These are phyloP conservation scores for Tetrapisispora iriomotensis DNA, from an alignment of 805 yeast genomes.

Conservation along the genomic window DNA sequence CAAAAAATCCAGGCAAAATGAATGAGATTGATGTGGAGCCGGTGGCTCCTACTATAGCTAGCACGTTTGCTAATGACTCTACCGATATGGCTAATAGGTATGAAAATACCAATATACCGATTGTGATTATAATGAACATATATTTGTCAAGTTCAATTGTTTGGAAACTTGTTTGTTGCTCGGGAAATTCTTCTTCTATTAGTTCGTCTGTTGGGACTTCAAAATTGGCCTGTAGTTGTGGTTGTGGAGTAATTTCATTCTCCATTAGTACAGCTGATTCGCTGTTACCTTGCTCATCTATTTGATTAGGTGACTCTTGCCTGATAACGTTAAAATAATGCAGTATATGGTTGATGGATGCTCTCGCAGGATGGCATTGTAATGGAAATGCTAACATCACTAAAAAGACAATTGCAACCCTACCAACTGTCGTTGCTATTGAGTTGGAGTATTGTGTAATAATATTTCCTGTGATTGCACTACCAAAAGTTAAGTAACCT, in stretches of 20 bases:
- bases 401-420: conserved; percentile 68
- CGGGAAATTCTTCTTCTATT: conserved; percentile 24
- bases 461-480: conserved; percentile 66
- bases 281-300: background rate
- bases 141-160: background rate
- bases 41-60: conserved; percentile 72
- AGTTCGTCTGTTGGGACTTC: conserved; percentile 12
- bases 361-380: conserved; percentile 85
- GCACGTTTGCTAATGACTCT: conserved; percentile 54
- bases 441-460: conserved; percentile 65
- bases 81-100: conserved; percentile 51
- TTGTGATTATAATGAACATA: conserved; percentile 34
- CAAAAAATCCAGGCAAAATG: conserved; percentile 70
- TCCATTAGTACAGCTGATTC: conserved; percentile 5
- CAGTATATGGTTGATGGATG: conserved; percentile 65
- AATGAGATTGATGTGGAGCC: conserved; percentile 75
- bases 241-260: conserved; percentile 1
- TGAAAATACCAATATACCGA: conserved; percentile 36
- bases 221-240: background rate
- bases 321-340: conserved; percentile 32
- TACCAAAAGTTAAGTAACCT: conserved; percentile 86
- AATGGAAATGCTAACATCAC: conserved; percentile 81
- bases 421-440: conserved; percentile 62
- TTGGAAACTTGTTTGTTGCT: conserved; percentile 9
- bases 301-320: background rate